Percentiles rank a stretch among this genome's conserved stretches.
phyloP scores from a whole-genome alignment of 2,329 filamentous ascomycete genomes.

The Talaromyces atroroseus region DNA sequence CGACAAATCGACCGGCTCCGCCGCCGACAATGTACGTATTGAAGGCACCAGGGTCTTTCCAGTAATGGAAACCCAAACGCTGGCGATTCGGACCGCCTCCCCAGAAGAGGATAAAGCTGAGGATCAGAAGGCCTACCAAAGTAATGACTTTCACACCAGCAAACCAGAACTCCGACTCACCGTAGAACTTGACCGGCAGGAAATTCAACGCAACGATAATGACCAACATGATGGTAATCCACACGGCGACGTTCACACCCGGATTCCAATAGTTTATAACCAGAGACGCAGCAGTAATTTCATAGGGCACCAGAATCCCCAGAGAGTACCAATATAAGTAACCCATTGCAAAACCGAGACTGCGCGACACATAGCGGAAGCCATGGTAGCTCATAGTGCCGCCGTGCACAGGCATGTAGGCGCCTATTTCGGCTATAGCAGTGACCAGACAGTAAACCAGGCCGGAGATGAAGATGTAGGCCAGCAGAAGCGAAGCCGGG shows the following conservation, averaged over 20 bases:
- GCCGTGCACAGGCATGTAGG: constrained; percentile 41
- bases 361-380: constrained; percentile 39
- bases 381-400: constrained; percentile 42
- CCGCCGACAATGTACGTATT: constrained; percentile 46
- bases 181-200: constrained; percentile 47
- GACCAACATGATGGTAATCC: constrained; percentile 55
- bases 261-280: constrained; percentile 59
- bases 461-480: constrained; percentile 46
- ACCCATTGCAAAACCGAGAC: constrained; percentile 39
- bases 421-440: constrained; percentile 37
- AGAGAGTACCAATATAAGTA: constrained; percentile 46
- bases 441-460: constrained; percentile 47
- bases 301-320: constrained; percentile 48
- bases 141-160: constrained; percentile 48
- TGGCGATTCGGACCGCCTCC: constrained; percentile 48
- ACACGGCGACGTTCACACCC: constrained; percentile 40
- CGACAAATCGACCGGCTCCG: constrained; percentile 47
- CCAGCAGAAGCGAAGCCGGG: constrained; percentile 49
- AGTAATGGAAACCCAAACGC: constrained; percentile 48
- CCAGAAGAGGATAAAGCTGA: constrained; percentile 52
- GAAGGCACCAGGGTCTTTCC: constrained; percentile 45
- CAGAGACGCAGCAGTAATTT: constrained; percentile 62
- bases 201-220: constrained; percentile 50
- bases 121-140: constrained; percentile 47
- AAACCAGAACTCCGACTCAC: constrained; percentile 53